These are phyloP conservation scores for Pseudonitzschia delicatissima DNA, from an alignment of 108 stramenopile species.

Conservation along the genomic window DNA sequence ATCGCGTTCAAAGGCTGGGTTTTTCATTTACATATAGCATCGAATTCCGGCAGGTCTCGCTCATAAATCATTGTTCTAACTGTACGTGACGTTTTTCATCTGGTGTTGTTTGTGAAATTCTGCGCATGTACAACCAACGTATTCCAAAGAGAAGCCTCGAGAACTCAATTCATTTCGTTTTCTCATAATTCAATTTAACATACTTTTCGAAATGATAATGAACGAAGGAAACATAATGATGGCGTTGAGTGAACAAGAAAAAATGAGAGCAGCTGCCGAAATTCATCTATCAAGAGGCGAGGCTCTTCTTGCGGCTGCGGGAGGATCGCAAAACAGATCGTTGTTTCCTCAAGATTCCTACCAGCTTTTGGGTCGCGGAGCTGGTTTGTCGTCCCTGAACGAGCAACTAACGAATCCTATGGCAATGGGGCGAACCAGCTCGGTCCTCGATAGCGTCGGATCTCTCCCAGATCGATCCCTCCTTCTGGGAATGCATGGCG, in stretches of 20 bases:
- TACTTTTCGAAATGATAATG: not conserved
- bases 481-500: not conserved
- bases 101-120: no score
- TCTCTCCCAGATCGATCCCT: not conserved
- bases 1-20: no score
- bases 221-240: constrained; percentile 5
- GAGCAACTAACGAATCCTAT: not conserved
- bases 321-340: not conserved
- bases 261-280: constrained; percentile 8
- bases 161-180: no score
- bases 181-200: no score
- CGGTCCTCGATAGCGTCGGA: not conserved
- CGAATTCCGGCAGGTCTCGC: no score
- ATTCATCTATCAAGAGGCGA: not conserved
- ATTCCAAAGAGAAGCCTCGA: no score
- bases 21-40: no score
- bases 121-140: no score
- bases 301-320: constrained; percentile 8
- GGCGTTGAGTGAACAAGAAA: constrained; percentile 5
- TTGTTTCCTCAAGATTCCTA: not conserved
- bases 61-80: no score
- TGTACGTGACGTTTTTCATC: no score
- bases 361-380: not conserved
- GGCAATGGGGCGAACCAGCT: not conserved
- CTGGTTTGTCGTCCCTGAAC: not conserved